A percentile compares a stretch with the other conserved stretches of the same genome.
Evolutionary conservation across 768 basidiomycete genomes (phyloP).

Genomic region (Russula virescens): DNA sequence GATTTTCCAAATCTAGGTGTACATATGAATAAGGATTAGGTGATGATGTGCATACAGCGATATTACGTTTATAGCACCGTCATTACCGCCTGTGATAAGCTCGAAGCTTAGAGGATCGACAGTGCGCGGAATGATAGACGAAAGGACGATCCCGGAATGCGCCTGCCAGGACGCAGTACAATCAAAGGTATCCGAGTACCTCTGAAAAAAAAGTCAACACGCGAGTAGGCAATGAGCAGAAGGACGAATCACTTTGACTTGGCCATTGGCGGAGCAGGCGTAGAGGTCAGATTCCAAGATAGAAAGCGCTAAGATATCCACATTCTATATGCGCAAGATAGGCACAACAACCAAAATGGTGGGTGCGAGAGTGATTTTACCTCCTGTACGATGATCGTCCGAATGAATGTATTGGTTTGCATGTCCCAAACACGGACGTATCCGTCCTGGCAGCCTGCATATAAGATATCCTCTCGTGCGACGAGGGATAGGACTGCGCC

Average conservation of each 20-base stretch:
- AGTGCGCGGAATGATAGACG: constrained; percentile 54
- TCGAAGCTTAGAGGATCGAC: constrained; percentile 32
- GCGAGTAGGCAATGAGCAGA: not conserved
- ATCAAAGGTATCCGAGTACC: constrained; percentile 82
- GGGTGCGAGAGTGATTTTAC: constrained; percentile 33
- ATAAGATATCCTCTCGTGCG: constrained; percentile 71
- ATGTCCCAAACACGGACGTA: constrained; percentile 88
- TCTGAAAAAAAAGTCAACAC: constrained; percentile 36
- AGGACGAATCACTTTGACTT: constrained; percentile 51
- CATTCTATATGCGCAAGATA: constrained; percentile 39
- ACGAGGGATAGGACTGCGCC: constrained; percentile 84
- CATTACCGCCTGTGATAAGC: constrained; percentile 78
- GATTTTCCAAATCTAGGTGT: constrained; percentile 37
- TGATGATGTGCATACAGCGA: not conserved
- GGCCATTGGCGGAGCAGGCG: constrained; percentile 47
- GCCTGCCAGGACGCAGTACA: constrained; percentile 78
- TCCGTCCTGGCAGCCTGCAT: constrained; percentile 92
- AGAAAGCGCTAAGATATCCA: constrained; percentile 79
- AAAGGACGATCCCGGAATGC: constrained; percentile 78
- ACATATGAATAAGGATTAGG: not conserved
- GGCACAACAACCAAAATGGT: not conserved
- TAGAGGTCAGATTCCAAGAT: constrained; percentile 53
- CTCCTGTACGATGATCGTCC: constrained; percentile 84
- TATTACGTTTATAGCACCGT: constrained; percentile 73
- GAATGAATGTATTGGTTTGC: constrained; percentile 80